Conservation (phyloP, 768 basidiomycete genomes). For the Daedalea quercina region DNA sequence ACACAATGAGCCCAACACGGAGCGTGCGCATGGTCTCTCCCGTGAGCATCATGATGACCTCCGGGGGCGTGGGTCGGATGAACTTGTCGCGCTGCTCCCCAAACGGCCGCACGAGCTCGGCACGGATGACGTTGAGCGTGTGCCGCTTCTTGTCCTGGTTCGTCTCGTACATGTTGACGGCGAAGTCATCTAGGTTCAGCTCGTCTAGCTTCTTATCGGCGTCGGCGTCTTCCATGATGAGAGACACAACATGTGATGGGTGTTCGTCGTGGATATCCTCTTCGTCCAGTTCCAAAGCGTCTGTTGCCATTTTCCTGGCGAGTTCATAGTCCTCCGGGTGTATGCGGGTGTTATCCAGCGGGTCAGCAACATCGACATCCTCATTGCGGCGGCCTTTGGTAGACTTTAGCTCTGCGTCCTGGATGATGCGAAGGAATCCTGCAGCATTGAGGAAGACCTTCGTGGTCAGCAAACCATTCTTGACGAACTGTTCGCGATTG, state of each 20-base stretch:
- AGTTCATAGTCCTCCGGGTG: conserved; percentile 98
- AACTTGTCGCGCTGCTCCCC: conserved; percentile 68
- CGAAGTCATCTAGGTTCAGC: conserved; percentile 94
- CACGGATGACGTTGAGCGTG: conserved; percentile 81
- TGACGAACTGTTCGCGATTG: conserved; percentile 87
- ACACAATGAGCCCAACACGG: conserved; percentile 73
- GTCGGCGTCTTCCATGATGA: conserved; percentile 80
- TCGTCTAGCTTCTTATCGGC: conserved; percentile 78
- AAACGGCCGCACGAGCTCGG: conserved; percentile 78
- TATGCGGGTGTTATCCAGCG: conserved; percentile 91
- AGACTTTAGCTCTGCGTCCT: conserved; percentile 57
- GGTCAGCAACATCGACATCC: conserved; percentile 73
- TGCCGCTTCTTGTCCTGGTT: conserved; percentile 84
- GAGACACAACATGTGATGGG: conserved; percentile 81
- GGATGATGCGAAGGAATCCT: conserved; percentile 83
- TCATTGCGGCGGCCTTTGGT: conserved; percentile 54
- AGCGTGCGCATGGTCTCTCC: conserved; percentile 84
- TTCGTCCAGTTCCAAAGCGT: conserved; percentile 95
- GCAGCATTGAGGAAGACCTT: conserved; percentile 90
- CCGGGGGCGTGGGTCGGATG: conserved; percentile 59
- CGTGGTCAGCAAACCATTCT: conserved; percentile 69
- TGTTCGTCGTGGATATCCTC: conserved; percentile 92
- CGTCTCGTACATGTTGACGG: conserved; percentile 81
- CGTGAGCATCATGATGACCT: conserved; percentile 91
- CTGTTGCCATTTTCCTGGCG: conserved; percentile 96